Base-by-base conservation (phyloP, 208 protist genomes). In the Phytomonas francai region DNA sequence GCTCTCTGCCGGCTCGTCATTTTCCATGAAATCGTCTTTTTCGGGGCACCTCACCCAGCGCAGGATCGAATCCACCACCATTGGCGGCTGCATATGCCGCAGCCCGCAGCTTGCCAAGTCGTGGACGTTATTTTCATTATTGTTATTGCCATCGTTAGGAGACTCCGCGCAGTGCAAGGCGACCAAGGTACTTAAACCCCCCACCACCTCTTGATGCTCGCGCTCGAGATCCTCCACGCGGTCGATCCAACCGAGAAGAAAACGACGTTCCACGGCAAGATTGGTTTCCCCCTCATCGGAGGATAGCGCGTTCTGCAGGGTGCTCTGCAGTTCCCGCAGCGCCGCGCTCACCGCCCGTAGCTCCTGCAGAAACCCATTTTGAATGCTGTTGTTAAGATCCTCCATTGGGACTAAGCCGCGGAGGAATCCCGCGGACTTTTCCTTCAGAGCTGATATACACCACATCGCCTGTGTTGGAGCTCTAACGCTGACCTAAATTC, bases 391-490 rank as follows among this genome's bases (percentile, higher is more conserved):
- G 12, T 85, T 72, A 36, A 91, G 77, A 28, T 85, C 81, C 22
- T 22, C 65, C 34, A 58, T 61, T 12, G 72, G 79, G 59, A 83
- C 54, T n/a, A 70, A 78, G 28, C 83, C 85, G 1, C 34, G 56
- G 22, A 94, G 54, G n/a, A 75, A 78, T 31, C 25, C 45, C 16
- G 45, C 16, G 45, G 3, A 16, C 22, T 22, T 22, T 12, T 33
- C 30, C 32, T 33, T 78, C 85, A 92, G 22, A 70, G 58, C 25
- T 87, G 79, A 74, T 91, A 92, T 16, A 75, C 51, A 60, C 75
- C 61, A 61, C 86, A 92, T 33, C 89, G 89, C 49, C 82, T 70
- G 29, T 80, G 75, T 68, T 92, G 89, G 30, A 84, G 68, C 61
- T 64, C 27, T 19, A 87, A 63, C n/a, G 76, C 78, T 8, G 67